Evolutionary conservation across 805 yeast species (phyloP), one percentile per base, ranked within the genome.

Genomic region (Nakazawaea peltata): DNA sequence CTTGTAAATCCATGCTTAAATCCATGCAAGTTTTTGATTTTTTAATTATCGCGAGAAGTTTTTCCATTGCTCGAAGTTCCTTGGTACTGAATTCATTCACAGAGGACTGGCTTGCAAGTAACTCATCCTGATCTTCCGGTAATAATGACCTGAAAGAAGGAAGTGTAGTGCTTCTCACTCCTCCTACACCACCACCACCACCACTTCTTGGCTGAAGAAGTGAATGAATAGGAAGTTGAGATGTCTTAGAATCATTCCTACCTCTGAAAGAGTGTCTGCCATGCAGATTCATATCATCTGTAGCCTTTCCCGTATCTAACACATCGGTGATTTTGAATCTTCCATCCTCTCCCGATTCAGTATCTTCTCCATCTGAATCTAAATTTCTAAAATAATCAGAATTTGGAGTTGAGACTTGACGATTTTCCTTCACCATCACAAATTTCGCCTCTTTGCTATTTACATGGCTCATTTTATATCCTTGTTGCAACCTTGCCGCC

Each of bases 1-100:
- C 21, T 13, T 37, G 28, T 8, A 38, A 37, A 16, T 37, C 32
- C 9, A 37, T 42, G 4, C 53, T 46, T 28, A 75, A 61, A 40
- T 72, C 74, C 24, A 69, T 62, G 45, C 86, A 79, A 18, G 81
- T 68, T 41, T 71, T 71, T 4, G 87, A 79, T 32, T 73, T 66
- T 44, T 78, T 81, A 34, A 81, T 69, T 32, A 61, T 65, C 19
- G 58, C 53, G 19, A 72, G 49, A 5, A 72, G 44, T 38, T 63
- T 65, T 39, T 63, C 61, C 32, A 41, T 19, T 4, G 40, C 36
- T 6, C 13, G 22, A 5, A 37, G n/a, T 19, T 36, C 44, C 17
- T 33, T 37, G n/a, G 18, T 11, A 3, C 34, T 22, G 13, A 32
- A 18, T 8, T 23, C 25, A 9, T 24, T 14, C 18, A n/a, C n/a